A percentile compares a stretch with the other conserved stretches of the same genome.
These are phyloP conservation scores for Leishmania gerbilli DNA, from an alignment of 208 protist species.

Conservation along the genomic window DNA sequence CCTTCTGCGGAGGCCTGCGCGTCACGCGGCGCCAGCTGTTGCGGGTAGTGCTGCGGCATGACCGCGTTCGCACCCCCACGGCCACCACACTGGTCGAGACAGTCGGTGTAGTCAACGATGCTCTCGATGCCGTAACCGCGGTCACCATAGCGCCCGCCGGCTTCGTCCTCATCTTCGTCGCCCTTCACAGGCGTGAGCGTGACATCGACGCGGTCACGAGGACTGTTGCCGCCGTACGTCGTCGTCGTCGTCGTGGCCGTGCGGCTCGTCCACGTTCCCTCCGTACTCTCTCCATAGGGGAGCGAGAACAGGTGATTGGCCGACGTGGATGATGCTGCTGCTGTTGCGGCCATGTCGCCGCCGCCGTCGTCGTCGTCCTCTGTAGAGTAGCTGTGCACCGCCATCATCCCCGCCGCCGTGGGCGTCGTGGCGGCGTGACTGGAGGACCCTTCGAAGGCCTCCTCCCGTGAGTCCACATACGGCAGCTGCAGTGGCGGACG, in stretches of 20 bases:
- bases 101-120: background rate
- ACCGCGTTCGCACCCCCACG: background rate
- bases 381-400: background rate
- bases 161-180: constrained; percentile 1
- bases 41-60: constrained; percentile 1
- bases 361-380: background rate
- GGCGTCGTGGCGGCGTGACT: constrained; percentile 3
- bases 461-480: constrained; percentile 21
- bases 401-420: background rate
- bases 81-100: background rate
- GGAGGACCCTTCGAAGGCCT: background rate
- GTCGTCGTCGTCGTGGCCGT: too few relatives aligned
- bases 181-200: background rate
- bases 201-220: background rate
- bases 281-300: background rate
- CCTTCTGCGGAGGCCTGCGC: background rate
- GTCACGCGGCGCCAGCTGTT: constrained; percentile 2
- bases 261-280: constrained; percentile 8
- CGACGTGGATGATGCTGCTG: background rate
- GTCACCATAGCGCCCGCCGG: background rate
- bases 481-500: constrained; percentile 20
- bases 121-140: background rate
- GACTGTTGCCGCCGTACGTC: background rate
- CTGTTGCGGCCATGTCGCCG: too few relatives aligned
- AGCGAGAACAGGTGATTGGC: background rate